These are phyloP conservation scores for Suhomyces tanzawaensis DNA, from an alignment of 805 yeast species.

Conservation along the genomic window DNA sequence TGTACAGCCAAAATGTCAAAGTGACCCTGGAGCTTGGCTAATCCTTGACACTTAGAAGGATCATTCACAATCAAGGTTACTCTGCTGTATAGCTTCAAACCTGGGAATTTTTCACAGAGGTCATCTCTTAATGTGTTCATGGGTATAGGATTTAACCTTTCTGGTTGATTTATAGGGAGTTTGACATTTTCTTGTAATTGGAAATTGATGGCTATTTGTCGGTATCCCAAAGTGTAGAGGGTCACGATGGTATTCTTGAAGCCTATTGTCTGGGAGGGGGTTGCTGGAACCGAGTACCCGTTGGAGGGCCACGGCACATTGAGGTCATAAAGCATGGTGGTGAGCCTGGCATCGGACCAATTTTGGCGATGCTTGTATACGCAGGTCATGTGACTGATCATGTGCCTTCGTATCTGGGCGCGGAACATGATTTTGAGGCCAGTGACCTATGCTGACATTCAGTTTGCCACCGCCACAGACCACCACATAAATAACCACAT, in stretches of 20 bases:
- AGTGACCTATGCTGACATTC: neutral
- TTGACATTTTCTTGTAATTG: conserved; percentile 49
- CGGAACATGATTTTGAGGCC: neutral
- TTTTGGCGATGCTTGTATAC: neutral
- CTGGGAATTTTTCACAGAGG: conserved; percentile 24
- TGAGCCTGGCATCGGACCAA: neutral
- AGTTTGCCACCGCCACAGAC: conserved; percentile 15
- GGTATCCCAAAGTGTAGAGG: conserved; percentile 62
- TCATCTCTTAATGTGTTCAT: conserved; percentile 28
- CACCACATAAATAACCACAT: neutral
- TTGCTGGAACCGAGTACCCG: conserved; percentile 43
- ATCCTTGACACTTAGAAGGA: conserved; percentile 68
- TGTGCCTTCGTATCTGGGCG: neutral
- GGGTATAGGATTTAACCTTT: conserved; percentile 47
- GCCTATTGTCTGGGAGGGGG: conserved; percentile 39
- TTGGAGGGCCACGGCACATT: conserved; percentile 72
- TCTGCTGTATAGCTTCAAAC: conserved; percentile 55
- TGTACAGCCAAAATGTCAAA: conserved; percentile 82
- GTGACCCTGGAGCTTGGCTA: conserved; percentile 43
- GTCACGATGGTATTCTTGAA: conserved; percentile 53
- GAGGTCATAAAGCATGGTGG: conserved; percentile 47
- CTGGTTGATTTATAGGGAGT: conserved; percentile 46
- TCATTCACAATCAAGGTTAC: conserved; percentile 76
- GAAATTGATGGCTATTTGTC: conserved; percentile 74
- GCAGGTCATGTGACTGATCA: neutral